A percentile compares a stretch with the other conserved stretches of the same genome.
phyloP scores from a whole-genome alignment of 192 early-diverging fungal genomes.

The Chytriomyces sp. region DNA sequence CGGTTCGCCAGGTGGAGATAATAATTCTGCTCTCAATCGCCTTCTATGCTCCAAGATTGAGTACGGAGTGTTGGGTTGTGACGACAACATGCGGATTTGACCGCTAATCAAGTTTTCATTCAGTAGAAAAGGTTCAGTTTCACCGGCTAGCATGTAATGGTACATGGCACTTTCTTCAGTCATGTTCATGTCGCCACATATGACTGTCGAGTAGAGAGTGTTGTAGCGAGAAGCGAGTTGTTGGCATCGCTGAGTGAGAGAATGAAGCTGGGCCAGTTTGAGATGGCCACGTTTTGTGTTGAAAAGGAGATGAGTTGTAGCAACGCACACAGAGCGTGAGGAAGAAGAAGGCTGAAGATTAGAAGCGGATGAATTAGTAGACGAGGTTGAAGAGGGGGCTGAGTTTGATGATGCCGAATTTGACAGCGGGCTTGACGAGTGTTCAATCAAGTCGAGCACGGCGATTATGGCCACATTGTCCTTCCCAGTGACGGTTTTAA shows the following conservation, averaged over 20 bases:
- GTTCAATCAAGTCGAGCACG: not conserved
- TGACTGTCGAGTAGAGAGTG: not conserved
- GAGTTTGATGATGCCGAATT: not conserved
- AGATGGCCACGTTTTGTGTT: conserved; percentile 28
- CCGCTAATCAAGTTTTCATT: conserved; percentile 26
- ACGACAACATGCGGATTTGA: not conserved
- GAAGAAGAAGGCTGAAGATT: too few relatives aligned
- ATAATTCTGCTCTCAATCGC: not conserved
- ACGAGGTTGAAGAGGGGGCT: not conserved
- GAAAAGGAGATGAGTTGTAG: conserved; percentile 39
- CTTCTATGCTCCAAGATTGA: not conserved
- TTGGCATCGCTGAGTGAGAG: not conserved
- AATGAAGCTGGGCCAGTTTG: conserved; percentile 31
- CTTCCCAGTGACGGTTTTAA: conserved; percentile 13
- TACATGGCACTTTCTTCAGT: conserved; percentile 22
- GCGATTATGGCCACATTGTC: conserved; percentile 27
- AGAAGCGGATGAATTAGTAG: not conserved
- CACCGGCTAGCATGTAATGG: conserved; percentile 23
- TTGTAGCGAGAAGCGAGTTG: not conserved
- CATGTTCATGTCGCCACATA: conserved; percentile 34
- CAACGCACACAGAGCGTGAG: conserved; percentile 3
- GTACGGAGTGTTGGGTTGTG: not conserved
- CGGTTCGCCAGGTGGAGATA: not conserved
- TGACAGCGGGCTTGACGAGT: not conserved
- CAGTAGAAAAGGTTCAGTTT: conserved; percentile 30